phyloP scores from a whole-genome alignment of 805 yeast species.

The Nakazawaea pomicola region DNA sequence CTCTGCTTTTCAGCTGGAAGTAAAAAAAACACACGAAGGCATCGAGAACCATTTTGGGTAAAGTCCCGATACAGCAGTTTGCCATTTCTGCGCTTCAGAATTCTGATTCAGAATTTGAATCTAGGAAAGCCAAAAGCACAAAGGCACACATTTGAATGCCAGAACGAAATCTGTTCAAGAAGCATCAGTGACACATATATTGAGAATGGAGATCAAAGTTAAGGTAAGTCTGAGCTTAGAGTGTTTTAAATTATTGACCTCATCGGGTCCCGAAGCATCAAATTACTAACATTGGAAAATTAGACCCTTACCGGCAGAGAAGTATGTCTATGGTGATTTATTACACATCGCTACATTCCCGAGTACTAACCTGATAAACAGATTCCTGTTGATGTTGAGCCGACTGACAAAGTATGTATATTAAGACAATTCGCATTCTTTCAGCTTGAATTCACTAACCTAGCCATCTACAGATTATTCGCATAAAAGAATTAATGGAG shows the following conservation, averaged over 20 bases:
- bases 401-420: constrained; percentile 52
- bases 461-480: constrained; percentile 29
- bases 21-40: no score
- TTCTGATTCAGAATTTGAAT: no score
- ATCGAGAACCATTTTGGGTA: no score
- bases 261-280: no score
- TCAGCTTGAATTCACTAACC: constrained; percentile 18
- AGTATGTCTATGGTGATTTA: constrained; percentile 28
- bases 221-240: constrained; percentile 36
- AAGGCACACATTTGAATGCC: no score
- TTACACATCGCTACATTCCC: constrained; percentile 1
- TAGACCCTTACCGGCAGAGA: constrained; percentile 78
- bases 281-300: constrained; percentile 19
- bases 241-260: no score
- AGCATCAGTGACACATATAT: background rate
- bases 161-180: no score
- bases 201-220: constrained; percentile 58
- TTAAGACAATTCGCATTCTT: background rate
- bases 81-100: no score
- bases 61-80: no score
- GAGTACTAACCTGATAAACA: constrained; percentile 16
- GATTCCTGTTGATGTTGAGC: constrained; percentile 72
- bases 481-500: constrained; percentile 87
- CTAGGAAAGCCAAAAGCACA: no score
- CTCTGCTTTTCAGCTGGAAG: background rate